Evolutionary conservation across 2,329 filamentous ascomycete species (phyloP), one percentile per base, ranked within the genome.

Genomic region (Talaromyces sp.): DNA sequence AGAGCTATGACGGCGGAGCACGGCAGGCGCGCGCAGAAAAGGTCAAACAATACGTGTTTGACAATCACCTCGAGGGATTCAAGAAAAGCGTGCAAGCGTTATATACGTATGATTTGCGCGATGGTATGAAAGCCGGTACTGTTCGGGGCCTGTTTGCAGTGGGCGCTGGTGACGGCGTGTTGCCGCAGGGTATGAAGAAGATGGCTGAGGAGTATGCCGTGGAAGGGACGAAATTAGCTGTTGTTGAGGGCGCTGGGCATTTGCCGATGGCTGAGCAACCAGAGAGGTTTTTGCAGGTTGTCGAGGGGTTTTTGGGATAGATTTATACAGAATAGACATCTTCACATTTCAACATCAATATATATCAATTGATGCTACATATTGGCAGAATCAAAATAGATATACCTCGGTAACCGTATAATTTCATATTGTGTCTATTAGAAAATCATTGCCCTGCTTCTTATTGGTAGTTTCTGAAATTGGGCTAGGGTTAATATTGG

Each of bases 221-320:
- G 9, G 72, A 74, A 0, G 85, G 83, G 0, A 83, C 82, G 0
- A 81, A 56, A 23, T 82, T 92, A 66, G 85, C 83, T 71, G 75
- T 89, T 61, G 84, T 96, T 9, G 84, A 89, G 0, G 78, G 82
- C 8, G 87, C 91, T 0, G 92, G 92, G 0, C 92, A 96, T 78
- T 75, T 96, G 69, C 92, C 92, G 0, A 96, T 96, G 90, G 87
- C 87, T 55, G 92, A 96, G 76, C 84, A 86, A 66, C 87, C 90
- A 0, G 76, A 80, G 61, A 86, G 82, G 4, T 92, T 93, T 72
- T 88, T 88, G 71, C 78, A 83, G 31, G 85, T 85, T 53, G 79
- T 94, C 2, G 77, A 80, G 50, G 78, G 73, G 8, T 90, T 90
- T 65, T 67, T 91, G 31, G 23, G 44, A 2, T 47, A 47, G 16